A percentile compares a stretch with the other conserved stretches of the same genome.
Evolutionary conservation across 2,329 filamentous ascomycete genomes (phyloP).

Genomic region (Cladosporium austrohemisphaericum): DNA sequence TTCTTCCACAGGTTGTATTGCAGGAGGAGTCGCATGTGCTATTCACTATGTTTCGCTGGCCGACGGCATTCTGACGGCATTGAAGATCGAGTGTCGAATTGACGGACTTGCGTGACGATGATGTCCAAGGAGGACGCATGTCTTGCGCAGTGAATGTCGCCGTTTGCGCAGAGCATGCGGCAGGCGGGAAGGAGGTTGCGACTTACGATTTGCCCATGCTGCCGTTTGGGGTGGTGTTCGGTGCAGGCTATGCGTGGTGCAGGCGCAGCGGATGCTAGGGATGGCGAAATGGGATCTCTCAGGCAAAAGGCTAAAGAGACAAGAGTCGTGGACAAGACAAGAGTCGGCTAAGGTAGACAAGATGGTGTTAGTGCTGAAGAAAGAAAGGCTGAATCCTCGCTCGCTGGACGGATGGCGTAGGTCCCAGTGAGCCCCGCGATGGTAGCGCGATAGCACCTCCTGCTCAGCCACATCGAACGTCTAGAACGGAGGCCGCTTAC

Average conservation of each 20-base stretch:
- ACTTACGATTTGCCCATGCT: constrained; percentile 19
- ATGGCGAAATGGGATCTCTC: neutral
- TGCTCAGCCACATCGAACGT: too few species aligned
- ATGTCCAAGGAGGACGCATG: neutral
- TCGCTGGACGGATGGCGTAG: neutral
- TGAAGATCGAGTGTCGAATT: constrained; percentile 1
- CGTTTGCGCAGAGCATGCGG: neutral
- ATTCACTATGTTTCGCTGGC: neutral
- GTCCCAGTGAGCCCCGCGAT: too few species aligned
- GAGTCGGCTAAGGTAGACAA: constrained; percentile 1
- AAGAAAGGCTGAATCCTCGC: neutral
- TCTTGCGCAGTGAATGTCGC: neutral
- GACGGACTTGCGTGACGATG: neutral
- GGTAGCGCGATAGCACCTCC: too few species aligned
- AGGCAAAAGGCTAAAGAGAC: neutral
- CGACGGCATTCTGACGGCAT: constrained; percentile 1
- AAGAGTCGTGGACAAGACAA: constrained; percentile 1
- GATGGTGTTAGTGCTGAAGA: neutral
- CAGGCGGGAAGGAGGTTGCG: constrained; percentile 8
- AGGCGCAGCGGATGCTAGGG: neutral
- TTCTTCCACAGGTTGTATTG: neutral
- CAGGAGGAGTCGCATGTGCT: neutral
- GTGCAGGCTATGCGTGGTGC: neutral
- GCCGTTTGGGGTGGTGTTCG: neutral
- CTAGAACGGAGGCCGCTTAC: too few species aligned